Evolutionary conservation across 768 basidiomycete genomes (phyloP).

Genomic region (Russula dissimulans): DNA sequence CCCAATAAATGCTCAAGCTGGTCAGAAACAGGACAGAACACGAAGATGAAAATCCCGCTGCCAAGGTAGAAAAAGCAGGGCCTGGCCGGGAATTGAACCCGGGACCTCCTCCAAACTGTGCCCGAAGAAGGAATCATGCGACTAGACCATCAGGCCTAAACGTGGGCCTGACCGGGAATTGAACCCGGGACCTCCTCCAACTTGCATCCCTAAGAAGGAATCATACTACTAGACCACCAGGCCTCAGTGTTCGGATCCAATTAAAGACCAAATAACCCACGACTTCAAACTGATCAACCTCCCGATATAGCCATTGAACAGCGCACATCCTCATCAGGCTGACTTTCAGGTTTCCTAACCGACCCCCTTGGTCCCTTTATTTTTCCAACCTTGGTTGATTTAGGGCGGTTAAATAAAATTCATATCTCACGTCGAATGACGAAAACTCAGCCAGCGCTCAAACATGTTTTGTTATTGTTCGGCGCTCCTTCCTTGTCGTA

Average conservation of each 20-base stretch:
- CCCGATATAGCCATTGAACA: not conserved
- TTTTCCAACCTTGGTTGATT: not conserved
- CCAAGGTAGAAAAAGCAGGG: constrained; percentile 27
- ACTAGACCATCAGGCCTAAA: constrained; percentile 19
- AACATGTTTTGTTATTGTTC: not conserved
- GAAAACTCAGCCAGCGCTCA: not conserved
- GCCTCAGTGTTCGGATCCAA: not conserved
- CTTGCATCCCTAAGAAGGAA: constrained; percentile 20
- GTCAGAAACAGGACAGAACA: not conserved
- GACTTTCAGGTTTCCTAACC: not conserved
- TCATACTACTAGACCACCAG: constrained; percentile 20
- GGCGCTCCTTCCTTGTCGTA: not conserved
- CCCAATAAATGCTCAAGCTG: not conserved
- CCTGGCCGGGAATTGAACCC: constrained; percentile 84
- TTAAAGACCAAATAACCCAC: not conserved
- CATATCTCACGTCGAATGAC: not conserved
- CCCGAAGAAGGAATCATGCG: constrained; percentile 20
- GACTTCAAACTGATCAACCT: no score
- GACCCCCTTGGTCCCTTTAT: not conserved
- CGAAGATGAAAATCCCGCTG: no score
- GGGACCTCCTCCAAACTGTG: constrained; percentile 62
- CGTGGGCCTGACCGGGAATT: constrained; percentile 71
- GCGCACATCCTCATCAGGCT: not conserved
- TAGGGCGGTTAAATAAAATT: not conserved
- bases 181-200: constrained; percentile 83